Percentiles rank a stretch among this genome's conserved stretches.
Evolutionary conservation across 768 basidiomycete genomes (phyloP).

Genomic region (Macrolepiota dolichaula): DNA sequence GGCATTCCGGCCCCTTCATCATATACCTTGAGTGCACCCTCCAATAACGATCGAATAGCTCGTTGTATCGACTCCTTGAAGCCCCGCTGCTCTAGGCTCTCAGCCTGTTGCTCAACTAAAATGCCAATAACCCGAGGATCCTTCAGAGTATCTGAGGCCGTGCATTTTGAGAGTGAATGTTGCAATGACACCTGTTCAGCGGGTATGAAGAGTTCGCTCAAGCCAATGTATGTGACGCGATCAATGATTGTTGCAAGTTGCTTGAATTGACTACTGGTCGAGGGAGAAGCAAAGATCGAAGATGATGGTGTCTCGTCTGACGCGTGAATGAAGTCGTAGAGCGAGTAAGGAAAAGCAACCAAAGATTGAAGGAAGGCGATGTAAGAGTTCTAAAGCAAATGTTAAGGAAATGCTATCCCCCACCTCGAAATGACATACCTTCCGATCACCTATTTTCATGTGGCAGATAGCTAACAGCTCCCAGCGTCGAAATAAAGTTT

Average conservation of each 20-base stretch:
- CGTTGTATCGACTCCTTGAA: conserved; percentile 55
- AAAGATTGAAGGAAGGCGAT: conserved; percentile 52
- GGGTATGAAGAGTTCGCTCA: conserved; percentile 61
- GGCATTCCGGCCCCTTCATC: conserved; percentile 39
- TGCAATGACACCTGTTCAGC: conserved; percentile 47
- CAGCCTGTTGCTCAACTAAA: conserved; percentile 61
- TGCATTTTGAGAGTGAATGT: conserved; percentile 10
- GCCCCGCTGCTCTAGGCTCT: conserved; percentile 46
- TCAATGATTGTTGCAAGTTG: conserved; percentile 64
- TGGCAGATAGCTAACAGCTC: conserved; percentile 81
- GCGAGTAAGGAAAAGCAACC: conserved; percentile 48
- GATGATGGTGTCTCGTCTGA: conserved; percentile 24
- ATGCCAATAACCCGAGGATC: conserved; percentile 38
- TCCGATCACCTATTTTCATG: conserved; percentile 72
- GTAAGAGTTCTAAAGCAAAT: conserved; percentile 49
- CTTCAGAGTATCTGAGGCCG: conserved; percentile 1
- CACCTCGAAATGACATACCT: conserved; percentile 39
- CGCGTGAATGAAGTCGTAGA: conserved; percentile 34
- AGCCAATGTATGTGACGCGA: conserved; percentile 60
- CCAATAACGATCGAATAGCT: conserved; percentile 39
- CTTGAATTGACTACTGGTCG: conserved; percentile 35
- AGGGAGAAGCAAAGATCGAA: conserved; percentile 33
- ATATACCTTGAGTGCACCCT: conserved; percentile 52
- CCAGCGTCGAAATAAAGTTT: conserved; percentile 69
- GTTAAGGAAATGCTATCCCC: not conserved